Conservation (phyloP, 441 rosid species). For the Euphorbia celastroides region DNA sequence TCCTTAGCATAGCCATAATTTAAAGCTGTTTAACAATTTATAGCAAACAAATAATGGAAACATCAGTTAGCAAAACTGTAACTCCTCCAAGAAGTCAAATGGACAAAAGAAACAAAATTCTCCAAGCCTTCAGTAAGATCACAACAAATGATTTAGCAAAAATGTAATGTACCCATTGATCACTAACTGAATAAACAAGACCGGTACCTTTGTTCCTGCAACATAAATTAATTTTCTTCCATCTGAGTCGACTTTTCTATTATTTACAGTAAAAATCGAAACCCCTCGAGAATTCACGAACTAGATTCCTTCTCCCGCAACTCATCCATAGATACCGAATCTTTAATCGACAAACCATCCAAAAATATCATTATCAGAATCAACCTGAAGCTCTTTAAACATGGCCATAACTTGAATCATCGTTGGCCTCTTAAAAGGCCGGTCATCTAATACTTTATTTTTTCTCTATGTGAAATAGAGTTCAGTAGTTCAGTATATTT, state of each 20-base stretch:
- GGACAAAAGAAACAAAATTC: slow-evolving; percentile 26
- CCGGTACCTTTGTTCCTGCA: slow-evolving; percentile 22
- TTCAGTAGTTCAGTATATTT: too few relatives aligned
- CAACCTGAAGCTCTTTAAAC: slow-evolving; percentile 87
- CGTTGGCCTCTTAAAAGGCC: slow-evolving; percentile 77
- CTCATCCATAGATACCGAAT: slow-evolving; percentile 51
- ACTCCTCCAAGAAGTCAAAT: slow-evolving; percentile 15
- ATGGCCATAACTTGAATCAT: slow-evolving; percentile 96
- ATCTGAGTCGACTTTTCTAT: slow-evolving; percentile 37
- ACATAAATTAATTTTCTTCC: slow-evolving; percentile 13
- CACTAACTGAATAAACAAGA: background rate
- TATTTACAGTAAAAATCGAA: slow-evolving; percentile 40
- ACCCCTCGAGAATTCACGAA: slow-evolving; percentile 19
- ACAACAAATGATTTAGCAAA: background rate
- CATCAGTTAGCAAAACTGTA: slow-evolving; percentile 42
- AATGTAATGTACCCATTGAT: background rate
- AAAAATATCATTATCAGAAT: slow-evolving; percentile 70
- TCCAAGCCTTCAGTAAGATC: slow-evolving; percentile 2
- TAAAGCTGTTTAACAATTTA: background rate
- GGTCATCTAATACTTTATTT: too few relatives aligned
- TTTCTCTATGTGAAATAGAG: too few relatives aligned
- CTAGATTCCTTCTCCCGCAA: slow-evolving; percentile 40
- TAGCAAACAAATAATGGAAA: slow-evolving; percentile 17
- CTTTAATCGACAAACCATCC: slow-evolving; percentile 65
- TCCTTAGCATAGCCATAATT: slow-evolving; percentile 24